Conservation (phyloP, 352 stramenopile species). For the Globisporangium viniferum region DNA sequence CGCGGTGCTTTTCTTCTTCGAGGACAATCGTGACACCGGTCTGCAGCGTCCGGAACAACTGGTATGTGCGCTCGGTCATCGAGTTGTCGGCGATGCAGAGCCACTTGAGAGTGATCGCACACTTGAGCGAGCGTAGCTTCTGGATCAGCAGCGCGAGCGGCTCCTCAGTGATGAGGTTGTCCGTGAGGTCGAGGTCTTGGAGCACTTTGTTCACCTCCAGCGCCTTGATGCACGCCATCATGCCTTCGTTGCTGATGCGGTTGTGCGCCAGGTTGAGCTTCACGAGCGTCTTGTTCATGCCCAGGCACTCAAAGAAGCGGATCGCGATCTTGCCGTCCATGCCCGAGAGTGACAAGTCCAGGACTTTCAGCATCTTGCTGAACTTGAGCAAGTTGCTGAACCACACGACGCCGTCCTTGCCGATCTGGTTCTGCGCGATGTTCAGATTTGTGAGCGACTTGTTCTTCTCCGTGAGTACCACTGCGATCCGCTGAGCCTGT, state of each 20-base stretch:
- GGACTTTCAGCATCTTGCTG: constrained; percentile 38
- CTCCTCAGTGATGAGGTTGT: constrained; percentile 78
- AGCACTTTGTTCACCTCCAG: constrained; percentile 54
- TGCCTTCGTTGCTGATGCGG: constrained; percentile 66
- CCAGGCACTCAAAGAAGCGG: constrained; percentile 66
- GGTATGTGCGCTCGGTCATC: constrained; percentile 55
- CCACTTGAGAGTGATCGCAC: constrained; percentile 38
- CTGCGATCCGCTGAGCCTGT: constrained; percentile 39
- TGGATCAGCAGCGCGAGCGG: constrained; percentile 41
- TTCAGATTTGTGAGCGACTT: constrained; percentile 45
- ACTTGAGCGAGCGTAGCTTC: constrained; percentile 32
- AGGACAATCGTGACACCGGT: constrained; percentile 41
- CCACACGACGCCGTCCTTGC: constrained; percentile 41
- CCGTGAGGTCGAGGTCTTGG: constrained; percentile 63
- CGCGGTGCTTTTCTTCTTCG: constrained; percentile 33
- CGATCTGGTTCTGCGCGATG: constrained; percentile 63
- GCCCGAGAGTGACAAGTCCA: constrained; percentile 63
- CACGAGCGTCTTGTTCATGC: constrained; percentile 49
- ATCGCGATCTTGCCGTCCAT: constrained; percentile 55
- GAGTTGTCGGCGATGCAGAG: constrained; percentile 56
- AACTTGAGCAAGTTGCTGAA: constrained; percentile 60
- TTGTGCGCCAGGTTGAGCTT: constrained; percentile 65
- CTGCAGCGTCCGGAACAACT: constrained; percentile 25
- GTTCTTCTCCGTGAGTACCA: constrained; percentile 43
- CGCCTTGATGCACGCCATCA: constrained; percentile 55